Percentiles rank a stretch among this genome's conserved stretches.
phyloP scores from a whole-genome alignment of 129 eudicot genomes.

The Logfia minima region DNA sequence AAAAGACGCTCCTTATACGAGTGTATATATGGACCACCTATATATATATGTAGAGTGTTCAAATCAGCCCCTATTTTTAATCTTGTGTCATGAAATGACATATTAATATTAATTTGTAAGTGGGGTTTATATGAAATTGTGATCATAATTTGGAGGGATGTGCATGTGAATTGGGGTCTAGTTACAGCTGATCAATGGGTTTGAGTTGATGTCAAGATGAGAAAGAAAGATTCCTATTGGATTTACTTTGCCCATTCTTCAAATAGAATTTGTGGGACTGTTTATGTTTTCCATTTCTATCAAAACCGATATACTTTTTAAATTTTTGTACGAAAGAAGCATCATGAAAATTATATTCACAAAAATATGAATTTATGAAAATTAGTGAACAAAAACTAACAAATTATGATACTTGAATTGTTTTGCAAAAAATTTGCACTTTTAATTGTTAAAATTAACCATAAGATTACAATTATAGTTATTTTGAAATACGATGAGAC shows the following conservation, averaged over 20 bases:
- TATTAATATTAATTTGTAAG: slow-evolving; percentile 2
- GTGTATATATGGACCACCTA: too few relatives aligned
- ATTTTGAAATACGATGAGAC: too few relatives aligned
- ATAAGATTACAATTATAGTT: too few relatives aligned
- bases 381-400: too few relatives aligned
- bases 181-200: slow-evolving; percentile 44
- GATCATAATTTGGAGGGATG: slow-evolving; percentile 38
- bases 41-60: too few relatives aligned
- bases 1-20: too few relatives aligned
- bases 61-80: too few relatives aligned
- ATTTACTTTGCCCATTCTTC: slow-evolving; percentile 34
- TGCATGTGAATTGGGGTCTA: slow-evolving; percentile 50
- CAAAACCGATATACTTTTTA: background rate
- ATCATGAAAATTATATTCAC: too few relatives aligned
- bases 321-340: background rate
- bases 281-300: slow-evolving; percentile 18
- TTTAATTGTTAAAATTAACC: too few relatives aligned
- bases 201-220: slow-evolving; percentile 48
- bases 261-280: slow-evolving; percentile 29
- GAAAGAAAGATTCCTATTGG: slow-evolving; percentile 63
- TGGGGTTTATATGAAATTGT: slow-evolving; percentile 24
- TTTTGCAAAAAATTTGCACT: too few relatives aligned
- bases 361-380: too few relatives aligned
- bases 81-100: slow-evolving; percentile 14
- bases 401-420: background rate